Conservation (phyloP, 2,329 filamentous ascomycete species). For the Zymoseptoria ardabiliae region DNA sequence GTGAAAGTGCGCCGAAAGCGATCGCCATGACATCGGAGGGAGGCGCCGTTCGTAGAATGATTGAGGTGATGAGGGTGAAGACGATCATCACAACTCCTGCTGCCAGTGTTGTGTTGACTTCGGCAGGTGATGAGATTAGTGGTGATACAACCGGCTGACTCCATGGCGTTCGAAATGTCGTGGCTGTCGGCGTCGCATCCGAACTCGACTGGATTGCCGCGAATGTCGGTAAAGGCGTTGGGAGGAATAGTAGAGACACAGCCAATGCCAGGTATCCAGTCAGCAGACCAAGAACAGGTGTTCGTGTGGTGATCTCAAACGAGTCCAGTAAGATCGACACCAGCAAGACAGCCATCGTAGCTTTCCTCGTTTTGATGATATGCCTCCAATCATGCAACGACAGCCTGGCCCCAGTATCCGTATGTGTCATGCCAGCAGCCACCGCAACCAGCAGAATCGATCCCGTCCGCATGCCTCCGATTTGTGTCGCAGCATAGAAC, state of each 20-base stretch:
- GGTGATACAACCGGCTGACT: slow-evolving; percentile 18
- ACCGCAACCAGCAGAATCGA: slow-evolving; percentile 43
- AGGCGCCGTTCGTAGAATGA: slow-evolving; percentile 28
- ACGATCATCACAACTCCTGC: slow-evolving; percentile 34
- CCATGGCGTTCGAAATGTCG: slow-evolving; percentile 16
- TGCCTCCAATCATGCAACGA: slow-evolving; percentile 25
- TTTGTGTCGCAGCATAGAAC: slow-evolving; percentile 49
- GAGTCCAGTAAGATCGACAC: slow-evolving; percentile 31
- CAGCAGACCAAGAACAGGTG: slow-evolving; percentile 26
- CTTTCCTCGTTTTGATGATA: slow-evolving; percentile 31
- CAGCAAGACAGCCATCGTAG: slow-evolving; percentile 31
- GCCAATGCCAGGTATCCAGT: slow-evolving; percentile 43
- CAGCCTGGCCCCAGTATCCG: slow-evolving; percentile 13
- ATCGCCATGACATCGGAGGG: slow-evolving; percentile 30
- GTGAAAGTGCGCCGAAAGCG: slow-evolving; percentile 34
- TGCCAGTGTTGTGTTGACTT: slow-evolving; percentile 37
- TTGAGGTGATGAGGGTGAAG: slow-evolving; percentile 31
- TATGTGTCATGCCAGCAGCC: slow-evolving; percentile 38
- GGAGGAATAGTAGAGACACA: slow-evolving; percentile 36
- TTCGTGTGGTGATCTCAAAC: slow-evolving; percentile 24
- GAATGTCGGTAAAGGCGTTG: slow-evolving; percentile 41
- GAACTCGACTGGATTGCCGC: slow-evolving; percentile 1
- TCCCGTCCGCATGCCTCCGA: slow-evolving; percentile 49
- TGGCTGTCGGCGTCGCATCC: slow-evolving; percentile 6
- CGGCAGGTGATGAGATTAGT: slow-evolving; percentile 33